phyloP scores from a whole-genome alignment of 2,329 filamentous ascomycete species.

The Pseudogymnoascus sp. region DNA sequence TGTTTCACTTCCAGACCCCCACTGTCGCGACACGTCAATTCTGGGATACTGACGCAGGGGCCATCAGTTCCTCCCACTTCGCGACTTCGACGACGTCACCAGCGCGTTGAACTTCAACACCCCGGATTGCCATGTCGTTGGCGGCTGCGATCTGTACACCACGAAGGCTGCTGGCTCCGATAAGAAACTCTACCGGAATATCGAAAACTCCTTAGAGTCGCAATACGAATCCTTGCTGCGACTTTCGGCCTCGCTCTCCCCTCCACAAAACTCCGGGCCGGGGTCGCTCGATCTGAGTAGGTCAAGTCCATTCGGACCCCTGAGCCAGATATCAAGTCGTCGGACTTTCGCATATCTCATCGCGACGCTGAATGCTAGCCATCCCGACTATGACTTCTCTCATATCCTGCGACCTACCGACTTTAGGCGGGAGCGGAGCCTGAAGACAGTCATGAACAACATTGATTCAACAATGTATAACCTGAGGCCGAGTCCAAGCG shows the following conservation, averaged over 20 bases:
- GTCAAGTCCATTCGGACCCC: conserved; percentile 83
- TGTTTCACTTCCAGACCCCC: conserved; percentile 24
- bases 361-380: conserved; percentile 90
- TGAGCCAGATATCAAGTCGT: conserved; percentile 81
- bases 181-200: conserved; percentile 95
- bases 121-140: conserved; percentile 82
- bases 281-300: conserved; percentile 65
- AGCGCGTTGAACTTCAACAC: conserved; percentile 94
- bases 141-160: conserved; percentile 93
- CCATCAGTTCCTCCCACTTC: conserved; percentile 78
- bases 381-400: conserved; percentile 96
- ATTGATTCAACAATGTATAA: conserved; percentile 85
- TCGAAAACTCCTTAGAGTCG: conserved; percentile 82
- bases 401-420: conserved; percentile 82
- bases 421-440: conserved; percentile 75
- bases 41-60: not conserved
- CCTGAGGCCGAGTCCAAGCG: conserved; percentile 59
- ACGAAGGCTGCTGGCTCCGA: conserved; percentile 92
- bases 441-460: conserved; percentile 76
- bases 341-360: conserved; percentile 94
- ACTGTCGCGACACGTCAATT: not conserved
- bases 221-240: conserved; percentile 85
- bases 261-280: conserved; percentile 55
- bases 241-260: conserved; percentile 79
- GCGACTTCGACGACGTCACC: conserved; percentile 85